Conservation (phyloP, 1,139 yeast species). For the Yamadazyma dushanensis region DNA sequence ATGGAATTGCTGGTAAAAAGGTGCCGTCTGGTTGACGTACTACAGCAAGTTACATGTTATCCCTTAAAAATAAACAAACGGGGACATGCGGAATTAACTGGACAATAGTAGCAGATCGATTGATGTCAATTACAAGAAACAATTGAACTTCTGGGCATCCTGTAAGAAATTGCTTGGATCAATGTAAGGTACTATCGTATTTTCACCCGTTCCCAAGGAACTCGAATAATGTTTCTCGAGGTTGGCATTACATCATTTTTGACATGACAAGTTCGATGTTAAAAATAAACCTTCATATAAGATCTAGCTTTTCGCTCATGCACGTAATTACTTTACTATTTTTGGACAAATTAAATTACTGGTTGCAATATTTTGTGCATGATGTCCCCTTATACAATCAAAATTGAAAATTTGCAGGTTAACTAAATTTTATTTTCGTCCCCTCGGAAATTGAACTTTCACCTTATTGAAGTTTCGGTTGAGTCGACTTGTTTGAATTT, state of each 20-base stretch:
- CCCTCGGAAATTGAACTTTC: too few relatives aligned
- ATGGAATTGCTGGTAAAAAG: too few relatives aligned
- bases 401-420: too few relatives aligned
- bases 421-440: too few relatives aligned
- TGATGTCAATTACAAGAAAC: too few relatives aligned
- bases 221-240: background rate
- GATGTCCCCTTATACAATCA: background rate
- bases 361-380: slow-evolving; percentile 8
- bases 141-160: too few relatives aligned
- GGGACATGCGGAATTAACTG: background rate
- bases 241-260: too few relatives aligned
- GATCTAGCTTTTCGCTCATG: slow-evolving; percentile 8
- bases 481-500: too few relatives aligned
- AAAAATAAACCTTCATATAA: slow-evolving; percentile 1
- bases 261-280: too few relatives aligned
- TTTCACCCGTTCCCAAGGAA: background rate
- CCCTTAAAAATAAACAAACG: slow-evolving; percentile 1
- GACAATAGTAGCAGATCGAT: background rate
- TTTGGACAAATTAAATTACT: slow-evolving; percentile 11
- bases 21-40: background rate
- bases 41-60: background rate
- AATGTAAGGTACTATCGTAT: too few relatives aligned
- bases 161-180: too few relatives aligned
- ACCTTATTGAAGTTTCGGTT: too few relatives aligned
- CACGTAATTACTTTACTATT: slow-evolving; percentile 13